Conservation (phyloP, 352 stramenopile genomes). For the Phytophthora quininea region DNA sequence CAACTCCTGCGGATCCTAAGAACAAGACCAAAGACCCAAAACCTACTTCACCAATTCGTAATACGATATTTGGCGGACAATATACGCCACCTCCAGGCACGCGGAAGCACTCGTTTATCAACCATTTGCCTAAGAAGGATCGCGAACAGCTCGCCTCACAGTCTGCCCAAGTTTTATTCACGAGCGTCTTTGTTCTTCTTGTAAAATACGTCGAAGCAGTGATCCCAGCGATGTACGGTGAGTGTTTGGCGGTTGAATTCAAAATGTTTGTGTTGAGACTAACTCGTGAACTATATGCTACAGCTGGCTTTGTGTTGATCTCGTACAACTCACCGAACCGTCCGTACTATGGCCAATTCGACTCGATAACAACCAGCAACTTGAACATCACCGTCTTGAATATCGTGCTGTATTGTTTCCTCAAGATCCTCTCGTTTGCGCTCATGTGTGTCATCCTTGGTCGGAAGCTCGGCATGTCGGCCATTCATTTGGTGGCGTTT, state of each 20-base stretch:
- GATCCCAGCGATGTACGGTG: conserved; percentile 12
- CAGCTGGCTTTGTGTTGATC: conserved; percentile 7
- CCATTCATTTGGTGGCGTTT: conserved; percentile 9
- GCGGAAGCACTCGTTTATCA: background rate
- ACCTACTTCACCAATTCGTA: no score
- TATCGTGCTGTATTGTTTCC: conserved; percentile 1
- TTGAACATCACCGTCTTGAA: conserved; percentile 13
- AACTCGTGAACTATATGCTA: background rate
- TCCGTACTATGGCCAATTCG: conserved; percentile 5
- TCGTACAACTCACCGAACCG: conserved; percentile 2
- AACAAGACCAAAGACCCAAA: background rate
- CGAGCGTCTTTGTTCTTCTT: conserved; percentile 6
- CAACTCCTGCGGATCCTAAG: background rate
- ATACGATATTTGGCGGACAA: no score
- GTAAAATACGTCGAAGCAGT: conserved; percentile 17
- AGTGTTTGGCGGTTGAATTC: background rate
- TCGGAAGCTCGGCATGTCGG: conserved; percentile 4
- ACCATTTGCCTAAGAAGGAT: background rate
- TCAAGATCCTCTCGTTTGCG: conserved; percentile 6
- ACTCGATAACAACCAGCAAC: conserved; percentile 6
- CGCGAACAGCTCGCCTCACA: background rate
- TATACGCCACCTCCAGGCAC: background rate
- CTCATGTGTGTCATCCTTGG: conserved; percentile 11
- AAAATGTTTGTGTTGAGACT: background rate
- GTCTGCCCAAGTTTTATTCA: conserved; percentile 4